phyloP scores from a whole-genome alignment of 2,329 filamentous ascomycete species.

The Cryoendolithus antarcticus region DNA sequence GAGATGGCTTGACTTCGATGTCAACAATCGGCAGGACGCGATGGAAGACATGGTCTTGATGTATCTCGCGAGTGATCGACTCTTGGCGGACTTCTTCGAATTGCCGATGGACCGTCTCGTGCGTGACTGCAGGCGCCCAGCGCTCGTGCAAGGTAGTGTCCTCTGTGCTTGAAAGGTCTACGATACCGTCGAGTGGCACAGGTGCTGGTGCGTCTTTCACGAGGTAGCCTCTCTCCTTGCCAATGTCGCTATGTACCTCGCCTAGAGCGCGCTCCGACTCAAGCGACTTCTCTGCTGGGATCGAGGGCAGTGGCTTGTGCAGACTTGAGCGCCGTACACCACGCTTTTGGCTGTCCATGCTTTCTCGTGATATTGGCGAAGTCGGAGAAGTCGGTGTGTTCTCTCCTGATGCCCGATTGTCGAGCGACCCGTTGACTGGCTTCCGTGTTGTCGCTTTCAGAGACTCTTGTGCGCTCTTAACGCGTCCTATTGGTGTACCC shows the following conservation, averaged over 20 bases:
- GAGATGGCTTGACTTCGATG: conserved; percentile 39
- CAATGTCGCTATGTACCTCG: not conserved
- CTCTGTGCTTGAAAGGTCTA: conserved; percentile 17
- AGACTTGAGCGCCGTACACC: conserved; percentile 7
- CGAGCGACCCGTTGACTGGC: no score
- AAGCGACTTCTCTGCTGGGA: conserved; percentile 4
- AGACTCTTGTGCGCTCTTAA: no score
- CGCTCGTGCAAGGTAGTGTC: conserved; percentile 14
- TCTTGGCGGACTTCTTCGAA: conserved; percentile 37
- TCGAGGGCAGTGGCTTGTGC: conserved; percentile 15
- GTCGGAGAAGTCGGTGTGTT: not conserved
- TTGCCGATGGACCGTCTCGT: conserved; percentile 35
- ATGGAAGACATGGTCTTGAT: conserved; percentile 41
- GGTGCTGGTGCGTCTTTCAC: conserved; percentile 7
- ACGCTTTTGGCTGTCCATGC: no score
- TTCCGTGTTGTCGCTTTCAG: no score
- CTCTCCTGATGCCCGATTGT: no score
- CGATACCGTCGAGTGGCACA: conserved; percentile 15
- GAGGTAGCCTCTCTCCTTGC: conserved; percentile 2
- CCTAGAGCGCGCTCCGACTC: not conserved
- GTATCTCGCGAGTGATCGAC: conserved; percentile 40
- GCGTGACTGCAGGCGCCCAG: conserved; percentile 34
- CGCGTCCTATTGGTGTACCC: no score
- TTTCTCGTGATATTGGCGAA: not conserved
- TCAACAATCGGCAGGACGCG: conserved; percentile 42